Conservation (phyloP, 2,329 filamentous ascomycete species). For the Pestalotiopsis sp. region DNA sequence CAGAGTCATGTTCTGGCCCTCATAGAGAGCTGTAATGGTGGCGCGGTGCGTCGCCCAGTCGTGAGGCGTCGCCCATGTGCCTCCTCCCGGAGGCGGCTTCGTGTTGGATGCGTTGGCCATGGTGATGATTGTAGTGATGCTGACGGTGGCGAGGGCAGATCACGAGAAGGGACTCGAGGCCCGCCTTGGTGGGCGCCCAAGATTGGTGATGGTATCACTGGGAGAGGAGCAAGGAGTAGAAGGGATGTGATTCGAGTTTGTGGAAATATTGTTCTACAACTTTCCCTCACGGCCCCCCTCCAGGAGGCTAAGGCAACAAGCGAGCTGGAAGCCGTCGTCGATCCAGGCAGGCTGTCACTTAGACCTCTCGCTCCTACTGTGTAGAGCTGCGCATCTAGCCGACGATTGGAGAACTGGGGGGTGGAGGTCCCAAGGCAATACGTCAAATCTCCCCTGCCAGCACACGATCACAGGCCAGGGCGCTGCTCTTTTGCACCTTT, state of each 20-base stretch:
- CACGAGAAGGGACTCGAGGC: neutral
- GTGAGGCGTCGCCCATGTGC: constrained; percentile 12
- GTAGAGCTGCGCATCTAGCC: constrained; percentile 4
- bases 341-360: neutral
- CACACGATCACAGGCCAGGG: neutral
- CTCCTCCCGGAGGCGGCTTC: constrained; percentile 4
- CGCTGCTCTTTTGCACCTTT: neutral
- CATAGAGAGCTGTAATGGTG: constrained; percentile 9
- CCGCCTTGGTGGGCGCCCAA: constrained; percentile 3
- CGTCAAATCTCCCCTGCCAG: constrained; percentile 8
- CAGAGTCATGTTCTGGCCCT: constrained; percentile 13
- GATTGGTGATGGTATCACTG: neutral
- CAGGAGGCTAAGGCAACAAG: neutral
- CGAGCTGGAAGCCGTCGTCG: constrained; percentile 1
- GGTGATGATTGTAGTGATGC: neutral
- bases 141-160: neutral
- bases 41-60: constrained; percentile 12
- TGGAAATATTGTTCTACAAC: neutral
- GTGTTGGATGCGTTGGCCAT: constrained; percentile 9
- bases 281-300: neutral
- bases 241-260: neutral
- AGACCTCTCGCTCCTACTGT: neutral
- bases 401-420: neutral
- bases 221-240: neutral
- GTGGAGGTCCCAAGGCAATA: neutral